Base-by-base conservation (phyloP, 2,329 filamentous ascomycete species). In the Fusarium sp. region DNA sequence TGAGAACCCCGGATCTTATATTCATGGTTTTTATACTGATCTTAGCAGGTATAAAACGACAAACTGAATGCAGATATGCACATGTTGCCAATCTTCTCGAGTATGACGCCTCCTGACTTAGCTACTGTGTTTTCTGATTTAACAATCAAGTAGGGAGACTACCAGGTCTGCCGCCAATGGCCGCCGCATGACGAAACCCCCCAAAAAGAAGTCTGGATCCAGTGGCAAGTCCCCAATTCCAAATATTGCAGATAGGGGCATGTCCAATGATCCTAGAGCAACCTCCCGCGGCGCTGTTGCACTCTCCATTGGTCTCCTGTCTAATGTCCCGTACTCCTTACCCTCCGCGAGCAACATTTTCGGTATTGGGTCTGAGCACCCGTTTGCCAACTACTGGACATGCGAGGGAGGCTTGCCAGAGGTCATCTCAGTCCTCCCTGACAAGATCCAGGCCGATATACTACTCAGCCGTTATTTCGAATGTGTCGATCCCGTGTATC, bases 381-480 rank as follows among this genome's bases (percentile, higher is more conserved):
- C 91, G 0, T 94, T 94, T 75, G 89, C 90, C 72, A 94, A 94
- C 75, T 94, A 94, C 77, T 95, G 92, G 92, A 94, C 91, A 4
- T 92, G 90, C 72, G 86, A 90, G 63, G 91, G 92, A 46, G 91
- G 91, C 0, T 80, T 95, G 18, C 83, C 87, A 11, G 92, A 95
- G 77, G 91, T 94, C 9, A 88, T 94, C 41, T 88, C 87, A 2
- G 90, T 94, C 5, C 80, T 95, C 14, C 92, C 92, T 1, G 90
- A 90, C 58, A 94, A 92, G 79, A 79, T 90, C 11, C 91, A 94
- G 76, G 90, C 90, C 52, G 91, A 94, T 69, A 89, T 92, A 37
- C 81, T 94, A 14, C 77, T 90, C 35, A 80, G 77, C 48, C 83
- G 86, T 37, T 90, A 90, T 74, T 90, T 90, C 67, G 88, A 90